These are phyloP conservation scores for Keqinozyma sinolaborantium DNA, from an alignment of 1,139 yeast genomes.

Conservation along the genomic window DNA sequence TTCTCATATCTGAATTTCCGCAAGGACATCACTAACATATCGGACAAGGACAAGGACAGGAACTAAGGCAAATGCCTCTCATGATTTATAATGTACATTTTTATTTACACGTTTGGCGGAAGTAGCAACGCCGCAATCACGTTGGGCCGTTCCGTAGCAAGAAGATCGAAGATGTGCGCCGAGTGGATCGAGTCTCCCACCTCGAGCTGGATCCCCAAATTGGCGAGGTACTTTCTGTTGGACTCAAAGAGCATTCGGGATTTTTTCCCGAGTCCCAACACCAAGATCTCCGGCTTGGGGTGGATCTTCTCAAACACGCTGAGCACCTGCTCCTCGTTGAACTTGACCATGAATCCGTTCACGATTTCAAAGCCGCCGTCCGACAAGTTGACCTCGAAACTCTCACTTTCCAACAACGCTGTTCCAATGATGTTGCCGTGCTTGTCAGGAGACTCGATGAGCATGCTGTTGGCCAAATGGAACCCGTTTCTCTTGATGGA, in stretches of 20 bases:
- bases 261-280: constrained; percentile 65
- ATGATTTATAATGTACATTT: constrained; percentile 3
- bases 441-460: constrained; percentile 45
- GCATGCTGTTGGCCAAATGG: constrained; percentile 35
- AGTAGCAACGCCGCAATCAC: constrained; percentile 66
- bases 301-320: constrained; percentile 53
- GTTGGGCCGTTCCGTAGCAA: constrained; percentile 77
- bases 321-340: constrained; percentile 33
- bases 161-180: constrained; percentile 66
- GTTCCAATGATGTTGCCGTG: constrained; percentile 48
- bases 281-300: constrained; percentile 76
- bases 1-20: background rate
- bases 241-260: constrained; percentile 59
- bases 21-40: background rate
- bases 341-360: constrained; percentile 43
- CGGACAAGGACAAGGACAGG: background rate
- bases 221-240: constrained; percentile 46
- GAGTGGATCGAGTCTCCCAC: constrained; percentile 65
- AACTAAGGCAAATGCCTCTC: background rate
- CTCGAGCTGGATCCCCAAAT: constrained; percentile 67
- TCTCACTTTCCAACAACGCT: constrained; percentile 59
- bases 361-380: constrained; percentile 31
- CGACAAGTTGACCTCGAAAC: constrained; percentile 55
- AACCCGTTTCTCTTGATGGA: constrained; percentile 38
- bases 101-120: constrained; percentile 58